phyloP scores from a whole-genome alignment of 1,139 yeast genomes.

The Kodamaea sp. region DNA sequence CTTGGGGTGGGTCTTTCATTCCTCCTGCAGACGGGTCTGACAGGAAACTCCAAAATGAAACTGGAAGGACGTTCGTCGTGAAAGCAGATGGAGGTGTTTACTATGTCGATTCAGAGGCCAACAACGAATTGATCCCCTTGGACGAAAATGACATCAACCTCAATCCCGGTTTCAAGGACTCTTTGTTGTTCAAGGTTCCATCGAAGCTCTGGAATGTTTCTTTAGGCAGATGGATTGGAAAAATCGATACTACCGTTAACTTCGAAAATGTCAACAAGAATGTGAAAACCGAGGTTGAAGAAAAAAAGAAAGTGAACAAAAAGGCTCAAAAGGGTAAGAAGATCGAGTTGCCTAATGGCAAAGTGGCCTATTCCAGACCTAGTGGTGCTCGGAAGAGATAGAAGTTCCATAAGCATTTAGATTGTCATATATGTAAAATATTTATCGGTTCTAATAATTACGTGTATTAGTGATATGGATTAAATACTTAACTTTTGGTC shows the following conservation, averaged over 20 bases:
- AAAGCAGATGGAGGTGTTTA: conserved; percentile 70
- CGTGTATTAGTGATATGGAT: too few relatives aligned
- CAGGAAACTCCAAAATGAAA: conserved; percentile 36
- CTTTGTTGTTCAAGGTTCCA: conserved; percentile 53
- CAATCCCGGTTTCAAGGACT: conserved; percentile 53
- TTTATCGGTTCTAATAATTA: too few relatives aligned
- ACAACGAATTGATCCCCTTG: conserved; percentile 32
- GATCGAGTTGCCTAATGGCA: conserved; percentile 59
- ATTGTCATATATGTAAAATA: too few relatives aligned
- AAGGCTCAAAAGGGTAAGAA: conserved; percentile 45
- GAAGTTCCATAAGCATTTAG: too few relatives aligned
- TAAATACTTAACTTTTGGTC: too few relatives aligned
- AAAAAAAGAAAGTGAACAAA: conserved; percentile 28
- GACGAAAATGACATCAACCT: conserved; percentile 42
- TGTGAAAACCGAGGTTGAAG: conserved; percentile 10
- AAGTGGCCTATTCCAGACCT: conserved; percentile 52
- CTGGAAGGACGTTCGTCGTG: conserved; percentile 63
- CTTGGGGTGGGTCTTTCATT: conserved; percentile 57
- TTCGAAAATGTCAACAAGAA: conserved; percentile 15
- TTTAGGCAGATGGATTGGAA: conserved; percentile 37
- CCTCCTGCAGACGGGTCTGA: conserved; percentile 53
- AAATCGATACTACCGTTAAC: conserved; percentile 27
- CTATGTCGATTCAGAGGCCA: conserved; percentile 54
- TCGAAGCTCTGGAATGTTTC: conserved; percentile 44
- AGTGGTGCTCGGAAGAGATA: conserved; percentile 15